Base-by-base conservation (phyloP, 345 rosid genomes). In the Populus euphratica region DNA sequence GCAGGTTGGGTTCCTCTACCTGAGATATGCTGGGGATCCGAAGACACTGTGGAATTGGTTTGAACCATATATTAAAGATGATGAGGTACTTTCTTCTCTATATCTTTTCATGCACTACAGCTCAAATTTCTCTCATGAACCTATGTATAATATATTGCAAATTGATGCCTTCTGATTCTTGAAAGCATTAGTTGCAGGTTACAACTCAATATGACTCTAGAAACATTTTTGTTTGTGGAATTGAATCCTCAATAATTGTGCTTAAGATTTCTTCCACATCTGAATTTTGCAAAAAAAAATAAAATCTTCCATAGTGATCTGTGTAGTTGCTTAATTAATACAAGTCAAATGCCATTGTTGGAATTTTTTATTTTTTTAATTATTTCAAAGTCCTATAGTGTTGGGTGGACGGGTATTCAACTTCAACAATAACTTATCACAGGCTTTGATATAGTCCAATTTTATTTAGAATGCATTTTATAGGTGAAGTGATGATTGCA, bases 21-120 rank as follows among this genome's bases (percentile, higher is more conserved):
- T 96, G 78, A 96, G 99, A 84, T 96, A 93, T 83, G 94, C 94
- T 76, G 99, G 82, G 69, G 99, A 96, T 84, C 85, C 99, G 54
- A 96, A 93, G 89, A 93, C 97, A 33, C 69, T 96, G 56, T 96
- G 99, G 98, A 86, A 84, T 81, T 96, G 98, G 97, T 96, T 81
- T 84, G 99, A 96, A 72, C 95, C 94, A 41, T 96, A 92, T 80
- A 80, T 93, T 59, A 88, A 87, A 83, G 99, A 93, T 81, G 98
- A 92, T 12, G 99, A 93, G 98, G 99, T 96, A 88, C 76, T 68
- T 96, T 88, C 76, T 68, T 54, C 35, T 65, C 21, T 65, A 6
- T 16, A 65, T 27, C 8, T 38, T 65, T 65, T n/a, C 21, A 17
- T 27, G 62, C 8, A 56, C 62, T 56, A 8, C 68, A 27, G 21